These are phyloP conservation scores for Brassica rapa DNA, from an alignment of 345 rosid genomes.

Conservation along the genomic window DNA sequence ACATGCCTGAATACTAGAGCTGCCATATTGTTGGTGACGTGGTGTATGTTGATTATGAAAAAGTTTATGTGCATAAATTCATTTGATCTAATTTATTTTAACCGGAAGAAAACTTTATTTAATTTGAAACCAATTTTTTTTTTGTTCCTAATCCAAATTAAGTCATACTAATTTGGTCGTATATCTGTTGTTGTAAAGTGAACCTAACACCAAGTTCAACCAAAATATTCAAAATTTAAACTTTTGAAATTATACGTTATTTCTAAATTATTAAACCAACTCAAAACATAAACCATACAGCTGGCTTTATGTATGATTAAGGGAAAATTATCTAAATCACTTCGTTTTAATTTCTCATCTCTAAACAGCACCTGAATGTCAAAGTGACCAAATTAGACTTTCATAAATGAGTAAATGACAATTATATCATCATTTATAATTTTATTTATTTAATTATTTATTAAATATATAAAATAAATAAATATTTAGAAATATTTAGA, in stretches of 20 bases:
- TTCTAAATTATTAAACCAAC: neutral
- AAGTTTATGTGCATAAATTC: neutral
- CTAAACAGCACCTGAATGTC: neutral
- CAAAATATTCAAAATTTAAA: neutral
- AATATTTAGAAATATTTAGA: too few relatives aligned
- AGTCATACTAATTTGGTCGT: neutral
- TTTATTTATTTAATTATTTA: too few relatives aligned
- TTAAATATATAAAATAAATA: too few relatives aligned
- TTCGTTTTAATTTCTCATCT: neutral
- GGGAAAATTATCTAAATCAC: neutral
- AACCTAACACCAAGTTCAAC: neutral
- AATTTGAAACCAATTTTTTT: neutral
- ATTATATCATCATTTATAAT: neutral
- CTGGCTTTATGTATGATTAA: neutral
- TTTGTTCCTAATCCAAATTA: neutral
- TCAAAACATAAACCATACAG: neutral
- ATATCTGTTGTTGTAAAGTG: neutral
- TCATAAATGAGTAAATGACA: neutral
- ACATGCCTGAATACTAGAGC: slow-evolving; percentile 6
- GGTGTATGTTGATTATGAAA: neutral
- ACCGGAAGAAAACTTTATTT: neutral
- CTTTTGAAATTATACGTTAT: neutral
- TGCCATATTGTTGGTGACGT: neutral
- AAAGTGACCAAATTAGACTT: neutral
- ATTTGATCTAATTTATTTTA: neutral